Base-by-base conservation (phyloP, 768 basidiomycete genomes). In the Kwoniella pini region DNA sequence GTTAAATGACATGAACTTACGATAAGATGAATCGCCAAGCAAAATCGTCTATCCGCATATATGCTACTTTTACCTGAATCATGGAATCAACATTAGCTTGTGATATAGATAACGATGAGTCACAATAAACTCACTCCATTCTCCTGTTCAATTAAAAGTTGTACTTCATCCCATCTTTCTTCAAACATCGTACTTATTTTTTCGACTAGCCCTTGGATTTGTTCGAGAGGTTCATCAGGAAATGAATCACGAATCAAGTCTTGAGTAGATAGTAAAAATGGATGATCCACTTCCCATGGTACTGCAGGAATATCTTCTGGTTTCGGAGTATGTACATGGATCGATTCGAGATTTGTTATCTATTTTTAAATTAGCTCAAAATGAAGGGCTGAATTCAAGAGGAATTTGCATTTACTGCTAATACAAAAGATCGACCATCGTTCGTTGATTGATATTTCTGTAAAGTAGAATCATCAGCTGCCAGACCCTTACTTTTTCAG, bases 371-470 rank as follows among this genome's bases (percentile, higher is more conserved):
- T 36, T 15, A 36, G 33, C 33, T 36, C 15, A 27, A 30, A 17
- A 26, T 2, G 5, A 43, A 44, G 1, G 10, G 27, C 11, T 13
- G n/a, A 56, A 10, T n/a, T n/a, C 4, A 43, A 15, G 15, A 36
- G 33, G 33, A 7, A 36, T 15, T 15, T 15, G 6, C 7, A 50
- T 54, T n/a, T 28, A 72, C 69, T 36, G 70, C 21, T n/a, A 73
- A 22, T 9, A 70, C 33, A 31, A 70, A 73, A 12, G 69, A 64
- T 31, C 64, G 53, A 40, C 64, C 39, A 30, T 62, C 57, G 4
- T 69, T 62, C 24, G 64, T 64, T 2, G 55, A 43, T 36, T 65
- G 42, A 33, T 68, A 65, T 62, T 73, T 73, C 56, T 65, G 50
- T 42, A 7, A 19, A 17, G n/a, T 42, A 12, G 7, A 12, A 9